Percentiles rank a stretch among this genome's conserved stretches.
Evolutionary conservation across 1,139 yeast species (phyloP).

Genomic region (Geotrichum histeridarum): DNA sequence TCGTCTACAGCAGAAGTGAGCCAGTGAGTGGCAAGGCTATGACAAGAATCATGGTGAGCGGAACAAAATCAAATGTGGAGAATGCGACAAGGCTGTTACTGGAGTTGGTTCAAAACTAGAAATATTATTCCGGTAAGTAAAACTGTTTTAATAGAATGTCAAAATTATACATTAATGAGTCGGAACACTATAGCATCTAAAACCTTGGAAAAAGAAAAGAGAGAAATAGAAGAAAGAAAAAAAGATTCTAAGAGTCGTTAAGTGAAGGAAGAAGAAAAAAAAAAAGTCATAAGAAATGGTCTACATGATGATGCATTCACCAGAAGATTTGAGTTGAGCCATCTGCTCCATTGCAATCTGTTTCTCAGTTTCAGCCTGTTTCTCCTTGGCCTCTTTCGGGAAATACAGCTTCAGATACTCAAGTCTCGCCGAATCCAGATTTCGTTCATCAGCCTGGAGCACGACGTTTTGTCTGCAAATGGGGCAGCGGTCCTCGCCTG

Average conservation of each 20-base stretch:
- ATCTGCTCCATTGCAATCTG: conserved; percentile 47
- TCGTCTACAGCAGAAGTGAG: neutral
- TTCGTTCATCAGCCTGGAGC: conserved; percentile 52
- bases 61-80: neutral
- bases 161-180: no score
- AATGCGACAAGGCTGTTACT: conserved; percentile 6
- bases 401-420: conserved; percentile 53
- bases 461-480: conserved; percentile 58
- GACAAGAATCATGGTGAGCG: conserved; percentile 4
- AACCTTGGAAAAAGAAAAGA: neutral
- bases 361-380: conserved; percentile 53
- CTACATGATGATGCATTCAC: conserved; percentile 20
- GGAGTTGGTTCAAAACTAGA: conserved; percentile 2
- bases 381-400: conserved; percentile 62
- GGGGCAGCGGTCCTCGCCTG: conserved; percentile 57
- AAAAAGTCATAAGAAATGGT: neutral
- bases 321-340: conserved; percentile 15
- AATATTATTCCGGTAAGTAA: no score
- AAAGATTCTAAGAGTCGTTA: neutral
- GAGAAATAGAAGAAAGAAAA: neutral
- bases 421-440: conserved; percentile 54
- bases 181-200: no score
- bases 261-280: neutral
- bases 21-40: conserved; percentile 12
- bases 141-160: no score